Conservation (phyloP, 495 filamentous ascomycete genomes). For the Annulohypoxylon nitens region DNA sequence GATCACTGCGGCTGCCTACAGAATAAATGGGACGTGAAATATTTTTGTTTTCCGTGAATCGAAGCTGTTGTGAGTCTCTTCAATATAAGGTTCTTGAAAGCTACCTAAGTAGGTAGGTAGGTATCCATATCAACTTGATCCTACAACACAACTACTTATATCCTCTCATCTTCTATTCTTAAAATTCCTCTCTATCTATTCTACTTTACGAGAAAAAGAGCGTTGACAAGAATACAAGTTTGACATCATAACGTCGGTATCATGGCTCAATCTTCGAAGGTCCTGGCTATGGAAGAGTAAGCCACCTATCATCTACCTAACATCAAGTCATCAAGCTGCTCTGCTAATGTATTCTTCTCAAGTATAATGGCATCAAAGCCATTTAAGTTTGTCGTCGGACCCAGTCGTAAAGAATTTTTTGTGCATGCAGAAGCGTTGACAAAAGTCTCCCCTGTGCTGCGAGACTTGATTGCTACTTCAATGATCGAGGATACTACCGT, state of each 20-base stretch:
- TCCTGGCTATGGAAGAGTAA: background rate
- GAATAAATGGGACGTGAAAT: too few relatives aligned
- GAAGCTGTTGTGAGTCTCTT: too few relatives aligned
- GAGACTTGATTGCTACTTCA: background rate
- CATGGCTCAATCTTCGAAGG: background rate
- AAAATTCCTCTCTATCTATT: too few relatives aligned
- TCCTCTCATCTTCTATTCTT: too few relatives aligned
- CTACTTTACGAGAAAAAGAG: too few relatives aligned
- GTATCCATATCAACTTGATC: too few relatives aligned
- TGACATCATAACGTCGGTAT: background rate
- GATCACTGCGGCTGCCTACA: too few relatives aligned
- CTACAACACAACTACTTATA: too few relatives aligned
- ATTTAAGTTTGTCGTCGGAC: slow-evolving; percentile 14
- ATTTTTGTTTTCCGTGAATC: too few relatives aligned
- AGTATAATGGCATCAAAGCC: background rate
- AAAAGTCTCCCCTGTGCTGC: background rate
- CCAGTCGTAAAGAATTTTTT: background rate
- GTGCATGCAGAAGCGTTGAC: background rate
- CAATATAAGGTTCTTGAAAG: too few relatives aligned
- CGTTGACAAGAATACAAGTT: too few relatives aligned
- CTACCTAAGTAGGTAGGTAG: too few relatives aligned
- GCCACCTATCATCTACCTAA: background rate
- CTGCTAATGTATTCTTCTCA: background rate
- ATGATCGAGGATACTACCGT: background rate
- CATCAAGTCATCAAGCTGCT: background rate